Percentiles rank a stretch among this genome's conserved stretches.
Evolutionary conservation across 2,329 filamentous ascomycete genomes (phyloP).

Genomic region (Penicillium sclerotiorum): DNA sequence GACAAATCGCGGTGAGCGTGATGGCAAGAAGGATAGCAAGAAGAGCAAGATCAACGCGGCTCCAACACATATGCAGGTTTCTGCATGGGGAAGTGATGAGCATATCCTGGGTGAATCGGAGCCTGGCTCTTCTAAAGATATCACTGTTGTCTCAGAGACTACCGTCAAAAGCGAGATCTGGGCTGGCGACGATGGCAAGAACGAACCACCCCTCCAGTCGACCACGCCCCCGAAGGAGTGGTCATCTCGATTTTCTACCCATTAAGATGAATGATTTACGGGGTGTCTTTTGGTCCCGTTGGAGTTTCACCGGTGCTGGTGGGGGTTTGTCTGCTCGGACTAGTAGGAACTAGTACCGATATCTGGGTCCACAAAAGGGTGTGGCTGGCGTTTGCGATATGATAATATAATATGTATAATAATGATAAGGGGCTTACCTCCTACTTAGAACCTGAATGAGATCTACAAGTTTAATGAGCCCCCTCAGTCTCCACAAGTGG

Average conservation of each 20-base stretch:
- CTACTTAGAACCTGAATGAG: too few species aligned
- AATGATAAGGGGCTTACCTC: too few species aligned
- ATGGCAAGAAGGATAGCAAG: constrained; percentile 16
- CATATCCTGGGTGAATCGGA: constrained; percentile 21
- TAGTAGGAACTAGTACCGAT: too few species aligned
- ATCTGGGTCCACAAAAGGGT: too few species aligned
- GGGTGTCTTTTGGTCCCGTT: too few species aligned
- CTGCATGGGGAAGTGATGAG: constrained; percentile 35
- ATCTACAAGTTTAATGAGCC: too few species aligned
- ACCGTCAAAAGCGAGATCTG: constrained; percentile 28
- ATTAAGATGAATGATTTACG: too few species aligned
- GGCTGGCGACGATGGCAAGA: neutral
- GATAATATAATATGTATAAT: too few species aligned
- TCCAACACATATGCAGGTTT: constrained; percentile 18
- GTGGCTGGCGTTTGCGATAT: too few species aligned
- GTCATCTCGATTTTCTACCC: neutral
- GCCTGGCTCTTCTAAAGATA: constrained; percentile 19
- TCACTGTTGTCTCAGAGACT: constrained; percentile 31
- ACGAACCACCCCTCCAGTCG: neutral
- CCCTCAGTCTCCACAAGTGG: too few species aligned
- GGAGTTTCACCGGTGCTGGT: too few species aligned
- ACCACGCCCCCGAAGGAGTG: constrained; percentile 19
- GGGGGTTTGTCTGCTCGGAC: too few species aligned
- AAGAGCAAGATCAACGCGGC: constrained; percentile 11
- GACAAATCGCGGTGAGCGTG: constrained; percentile 15